Conservation (phyloP, 2,329 filamentous ascomycete genomes). For the Alternaria metachromatica region DNA sequence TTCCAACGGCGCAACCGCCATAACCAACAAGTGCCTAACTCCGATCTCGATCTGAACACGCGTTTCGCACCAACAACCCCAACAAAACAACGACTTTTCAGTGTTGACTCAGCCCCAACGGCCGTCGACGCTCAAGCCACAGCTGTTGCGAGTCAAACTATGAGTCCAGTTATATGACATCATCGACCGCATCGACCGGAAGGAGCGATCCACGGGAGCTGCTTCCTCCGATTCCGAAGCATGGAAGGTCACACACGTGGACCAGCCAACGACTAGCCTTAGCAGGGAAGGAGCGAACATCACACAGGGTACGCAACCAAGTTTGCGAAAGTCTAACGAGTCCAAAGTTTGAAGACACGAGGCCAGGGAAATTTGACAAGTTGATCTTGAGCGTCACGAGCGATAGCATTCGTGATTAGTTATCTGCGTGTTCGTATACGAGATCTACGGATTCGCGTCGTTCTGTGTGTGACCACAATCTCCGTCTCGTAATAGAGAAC, state of each 20-base stretch:
- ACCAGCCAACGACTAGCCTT: not conserved
- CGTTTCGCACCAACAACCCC: not conserved
- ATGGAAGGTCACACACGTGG: not conserved
- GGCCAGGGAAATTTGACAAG: not conserved
- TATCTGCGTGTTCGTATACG: not conserved
- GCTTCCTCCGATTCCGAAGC: not conserved
- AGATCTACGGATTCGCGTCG: not conserved
- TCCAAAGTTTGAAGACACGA: not conserved
- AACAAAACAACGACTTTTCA: not conserved
- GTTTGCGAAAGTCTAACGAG: not conserved
- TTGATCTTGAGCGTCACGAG: not conserved
- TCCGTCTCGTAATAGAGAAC: not conserved
- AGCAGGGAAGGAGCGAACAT: not conserved
- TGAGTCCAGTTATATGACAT: not conserved
- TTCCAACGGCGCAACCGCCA: not conserved
- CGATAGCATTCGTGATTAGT: not conserved
- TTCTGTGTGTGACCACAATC: not conserved
- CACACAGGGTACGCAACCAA: not conserved
- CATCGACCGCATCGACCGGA: not conserved
- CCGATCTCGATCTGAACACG: not conserved
- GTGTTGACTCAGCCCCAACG: not conserved
- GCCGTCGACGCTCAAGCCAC: not conserved
- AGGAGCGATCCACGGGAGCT: not conserved
- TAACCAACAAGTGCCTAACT: not conserved
- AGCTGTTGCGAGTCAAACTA: not conserved